phyloP scores from a whole-genome alignment of 2,329 filamentous ascomycete genomes.

The Aschersonia sp. region DNA sequence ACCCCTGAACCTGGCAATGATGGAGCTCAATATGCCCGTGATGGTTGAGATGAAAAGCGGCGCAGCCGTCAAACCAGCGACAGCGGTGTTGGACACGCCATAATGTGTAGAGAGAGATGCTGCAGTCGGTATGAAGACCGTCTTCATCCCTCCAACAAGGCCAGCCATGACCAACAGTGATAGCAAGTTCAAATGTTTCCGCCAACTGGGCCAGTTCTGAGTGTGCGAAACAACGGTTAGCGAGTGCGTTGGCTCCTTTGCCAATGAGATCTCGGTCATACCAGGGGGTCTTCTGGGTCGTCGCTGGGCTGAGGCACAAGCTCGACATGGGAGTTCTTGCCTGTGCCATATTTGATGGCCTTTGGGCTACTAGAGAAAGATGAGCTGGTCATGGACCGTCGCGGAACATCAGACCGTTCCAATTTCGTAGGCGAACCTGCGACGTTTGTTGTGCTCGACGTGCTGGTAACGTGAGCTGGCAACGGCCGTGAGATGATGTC shows the following conservation, averaged over 20 bases:
- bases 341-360: conserved; percentile 31
- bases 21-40: conserved; percentile 26
- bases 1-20: conserved; percentile 31
- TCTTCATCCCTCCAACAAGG: conserved; percentile 37
- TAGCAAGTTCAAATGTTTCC: conserved; percentile 32
- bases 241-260: background rate
- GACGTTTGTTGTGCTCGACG: background rate
- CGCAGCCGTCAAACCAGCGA: conserved; percentile 34
- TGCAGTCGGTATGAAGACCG: conserved; percentile 34
- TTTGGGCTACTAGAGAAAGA: conserved; percentile 9
- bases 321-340: conserved; percentile 27
- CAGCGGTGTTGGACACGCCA: conserved; percentile 29
- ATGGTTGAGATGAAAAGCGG: conserved; percentile 35
- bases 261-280: conserved; percentile 13
- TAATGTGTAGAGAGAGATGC: conserved; percentile 26
- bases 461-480: background rate
- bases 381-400: conserved; percentile 4
- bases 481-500: conserved; percentile 3
- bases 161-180: conserved; percentile 31
- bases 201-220: conserved; percentile 42
- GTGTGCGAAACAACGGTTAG: background rate
- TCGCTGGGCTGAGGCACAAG: conserved; percentile 41
- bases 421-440: background rate
- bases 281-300: conserved; percentile 37
- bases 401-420: background rate